phyloP scores from a whole-genome alignment of 1,284 basidiomycete genomes.

The Inonotus obliquus region DNA sequence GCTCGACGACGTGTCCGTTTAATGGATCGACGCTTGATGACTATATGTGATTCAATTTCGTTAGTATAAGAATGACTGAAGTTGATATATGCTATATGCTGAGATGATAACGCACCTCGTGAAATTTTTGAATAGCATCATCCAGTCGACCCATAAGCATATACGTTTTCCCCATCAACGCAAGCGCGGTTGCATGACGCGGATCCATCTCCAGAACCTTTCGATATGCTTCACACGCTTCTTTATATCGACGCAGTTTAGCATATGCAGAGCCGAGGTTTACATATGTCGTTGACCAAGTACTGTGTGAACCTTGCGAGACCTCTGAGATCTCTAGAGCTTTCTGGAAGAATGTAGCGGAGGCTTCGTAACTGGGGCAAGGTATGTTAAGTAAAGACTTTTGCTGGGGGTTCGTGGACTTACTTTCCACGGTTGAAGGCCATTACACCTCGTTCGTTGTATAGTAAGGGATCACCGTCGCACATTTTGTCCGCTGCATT shows the following conservation, averaged over 20 bases:
- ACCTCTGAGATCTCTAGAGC: constrained; percentile 73
- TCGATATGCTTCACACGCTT: constrained; percentile 68
- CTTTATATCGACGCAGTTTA: constrained; percentile 67
- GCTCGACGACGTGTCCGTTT: constrained; percentile 79
- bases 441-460: constrained; percentile 93
- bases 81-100: too few relatives aligned
- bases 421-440: constrained; percentile 83
- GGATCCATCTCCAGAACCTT: constrained; percentile 80
- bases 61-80: neutral
- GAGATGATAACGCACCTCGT: constrained; percentile 78
- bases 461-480: constrained; percentile 80
- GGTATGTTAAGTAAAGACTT: neutral
- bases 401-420: constrained; percentile 29
- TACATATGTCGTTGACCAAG: constrained; percentile 86
- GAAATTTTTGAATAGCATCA: constrained; percentile 81
- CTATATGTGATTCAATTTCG: constrained; percentile 34
- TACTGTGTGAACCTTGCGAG: constrained; percentile 77
- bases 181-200: constrained; percentile 72
- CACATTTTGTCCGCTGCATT: constrained; percentile 78
- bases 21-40: constrained; percentile 82
- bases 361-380: constrained; percentile 54
- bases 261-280: constrained; percentile 88
- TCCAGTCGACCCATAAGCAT: constrained; percentile 73
- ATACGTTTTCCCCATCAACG: constrained; percentile 80
- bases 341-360: constrained; percentile 65